Percentiles rank a stretch among this genome's conserved stretches.
phyloP scores from a whole-genome alignment of 2,329 filamentous ascomycete genomes.

The Colletotrichum tropicale region DNA sequence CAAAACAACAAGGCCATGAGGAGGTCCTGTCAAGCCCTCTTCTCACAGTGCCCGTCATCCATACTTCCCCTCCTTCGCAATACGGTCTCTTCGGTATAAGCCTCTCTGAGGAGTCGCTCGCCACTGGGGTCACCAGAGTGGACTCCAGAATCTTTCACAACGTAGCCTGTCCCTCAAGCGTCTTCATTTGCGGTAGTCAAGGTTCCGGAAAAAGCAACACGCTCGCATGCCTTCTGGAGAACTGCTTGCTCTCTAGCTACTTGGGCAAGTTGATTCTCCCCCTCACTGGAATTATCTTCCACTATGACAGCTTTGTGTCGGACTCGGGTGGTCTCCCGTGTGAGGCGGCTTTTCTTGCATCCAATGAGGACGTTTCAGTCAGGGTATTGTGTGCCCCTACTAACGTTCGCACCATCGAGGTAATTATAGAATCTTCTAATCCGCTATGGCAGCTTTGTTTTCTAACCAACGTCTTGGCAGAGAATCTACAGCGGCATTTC shows the following conservation, averaged over 20 bases:
- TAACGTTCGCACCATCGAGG: conserved; percentile 44
- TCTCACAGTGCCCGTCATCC: neutral
- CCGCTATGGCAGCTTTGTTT: neutral
- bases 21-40: conserved; percentile 12
- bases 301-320: conserved; percentile 64
- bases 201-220: conserved; percentile 70
- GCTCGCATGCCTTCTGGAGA: conserved; percentile 60
- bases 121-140: no score
- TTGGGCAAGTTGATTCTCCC: conserved; percentile 53
- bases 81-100: conserved; percentile 27
- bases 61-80: neutral
- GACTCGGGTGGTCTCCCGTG: conserved; percentile 55
- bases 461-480: conserved; percentile 23
- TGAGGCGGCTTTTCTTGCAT: conserved; percentile 63
- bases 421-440: neutral
- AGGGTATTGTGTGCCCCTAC: conserved; percentile 60
- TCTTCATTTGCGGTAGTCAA: conserved; percentile 69
- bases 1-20: neutral
- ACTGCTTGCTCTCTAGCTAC: conserved; percentile 52
- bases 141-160: conserved; percentile 46
- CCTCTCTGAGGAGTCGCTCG: neutral
- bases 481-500: conserved; percentile 44
- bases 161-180: conserved; percentile 55
- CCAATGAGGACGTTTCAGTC: conserved; percentile 46
- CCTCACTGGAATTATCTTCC: conserved; percentile 66